A percentile compares a stretch with the other conserved stretches of the same genome.
Evolutionary conservation across 306 rosid species (phyloP).

Genomic region (Vigna angularis): DNA sequence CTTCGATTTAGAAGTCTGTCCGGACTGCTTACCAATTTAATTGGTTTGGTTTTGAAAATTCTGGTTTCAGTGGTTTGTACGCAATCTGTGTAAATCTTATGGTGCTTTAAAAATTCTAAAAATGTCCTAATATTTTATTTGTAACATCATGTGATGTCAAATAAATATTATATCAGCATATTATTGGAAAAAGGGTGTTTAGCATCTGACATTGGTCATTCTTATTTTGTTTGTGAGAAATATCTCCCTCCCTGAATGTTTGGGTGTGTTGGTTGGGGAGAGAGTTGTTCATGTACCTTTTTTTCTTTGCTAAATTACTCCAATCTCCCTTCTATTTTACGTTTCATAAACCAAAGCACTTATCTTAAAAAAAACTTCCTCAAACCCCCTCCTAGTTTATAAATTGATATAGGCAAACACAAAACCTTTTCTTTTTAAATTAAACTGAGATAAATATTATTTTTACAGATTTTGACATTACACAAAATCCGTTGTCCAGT

Average conservation of each 20-base stretch:
- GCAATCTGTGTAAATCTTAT: constrained; percentile 1
- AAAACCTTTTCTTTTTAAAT: too few species aligned
- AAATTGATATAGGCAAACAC: too few species aligned
- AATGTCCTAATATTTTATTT: constrained; percentile 16
- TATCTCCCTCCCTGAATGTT: too few species aligned
- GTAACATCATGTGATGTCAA: not conserved
- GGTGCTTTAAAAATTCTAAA: constrained; percentile 11
- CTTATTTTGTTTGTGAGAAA: too few species aligned
- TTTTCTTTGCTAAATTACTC: too few species aligned
- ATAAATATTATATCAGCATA: constrained; percentile 6
- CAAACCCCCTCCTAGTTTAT: not conserved
- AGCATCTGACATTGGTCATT: too few species aligned
- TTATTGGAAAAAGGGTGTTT: too few species aligned
- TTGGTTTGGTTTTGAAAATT: not conserved
- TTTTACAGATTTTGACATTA: not conserved
- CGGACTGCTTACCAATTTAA: not conserved
- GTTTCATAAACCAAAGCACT: too few species aligned
- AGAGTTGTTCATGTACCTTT: too few species aligned
- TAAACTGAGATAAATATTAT: not conserved
- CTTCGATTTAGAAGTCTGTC: not conserved
- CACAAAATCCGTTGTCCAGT: not conserved
- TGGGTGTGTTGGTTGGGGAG: too few species aligned
- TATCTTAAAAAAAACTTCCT: too few species aligned
- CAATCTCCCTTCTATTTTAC: too few species aligned
- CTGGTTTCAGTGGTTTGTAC: not conserved